A percentile compares a stretch with the other conserved stretches of the same genome.
phyloP scores from a whole-genome alignment of 352 stramenopile species.

The Pythium angustatum region DNA sequence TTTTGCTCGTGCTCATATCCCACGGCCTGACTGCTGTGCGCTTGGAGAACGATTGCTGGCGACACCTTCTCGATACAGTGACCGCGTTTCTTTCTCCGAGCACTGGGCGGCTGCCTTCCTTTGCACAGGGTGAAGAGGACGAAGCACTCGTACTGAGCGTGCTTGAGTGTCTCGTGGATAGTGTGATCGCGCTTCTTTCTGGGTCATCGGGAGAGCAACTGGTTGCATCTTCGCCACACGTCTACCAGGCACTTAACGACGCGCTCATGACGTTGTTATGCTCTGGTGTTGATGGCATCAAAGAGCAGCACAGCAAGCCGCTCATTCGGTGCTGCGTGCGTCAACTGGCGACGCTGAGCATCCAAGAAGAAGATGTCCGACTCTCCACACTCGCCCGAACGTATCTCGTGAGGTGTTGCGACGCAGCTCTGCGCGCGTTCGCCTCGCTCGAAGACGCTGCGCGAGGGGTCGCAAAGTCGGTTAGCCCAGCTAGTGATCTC shows the following conservation, averaged over 20 bases:
- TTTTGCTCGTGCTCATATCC: conserved; percentile 73
- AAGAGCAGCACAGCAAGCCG: conserved; percentile 49
- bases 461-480: neutral
- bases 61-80: conserved; percentile 64
- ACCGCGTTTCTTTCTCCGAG: conserved; percentile 58
- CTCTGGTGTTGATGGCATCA: conserved; percentile 51
- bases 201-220: conserved; percentile 29
- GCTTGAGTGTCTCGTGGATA: conserved; percentile 76
- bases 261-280: conserved; percentile 62
- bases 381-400: conserved; percentile 48
- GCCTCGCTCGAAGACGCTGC: conserved; percentile 41
- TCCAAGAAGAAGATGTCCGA: conserved; percentile 56
- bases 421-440: conserved; percentile 48
- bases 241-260: conserved; percentile 45
- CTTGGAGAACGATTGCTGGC: conserved; percentile 52
- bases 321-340: conserved; percentile 76
- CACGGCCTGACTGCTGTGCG: conserved; percentile 60
- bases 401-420: conserved; percentile 65
- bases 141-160: conserved; percentile 74
- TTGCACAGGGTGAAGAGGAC: conserved; percentile 72
- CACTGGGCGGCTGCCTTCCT: conserved; percentile 51
- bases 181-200: conserved; percentile 53
- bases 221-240: conserved; percentile 13
- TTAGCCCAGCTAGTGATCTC: neutral
- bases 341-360: conserved; percentile 71